Conservation (phyloP, 768 basidiomycete species). For the Lentinus brumalis region DNA sequence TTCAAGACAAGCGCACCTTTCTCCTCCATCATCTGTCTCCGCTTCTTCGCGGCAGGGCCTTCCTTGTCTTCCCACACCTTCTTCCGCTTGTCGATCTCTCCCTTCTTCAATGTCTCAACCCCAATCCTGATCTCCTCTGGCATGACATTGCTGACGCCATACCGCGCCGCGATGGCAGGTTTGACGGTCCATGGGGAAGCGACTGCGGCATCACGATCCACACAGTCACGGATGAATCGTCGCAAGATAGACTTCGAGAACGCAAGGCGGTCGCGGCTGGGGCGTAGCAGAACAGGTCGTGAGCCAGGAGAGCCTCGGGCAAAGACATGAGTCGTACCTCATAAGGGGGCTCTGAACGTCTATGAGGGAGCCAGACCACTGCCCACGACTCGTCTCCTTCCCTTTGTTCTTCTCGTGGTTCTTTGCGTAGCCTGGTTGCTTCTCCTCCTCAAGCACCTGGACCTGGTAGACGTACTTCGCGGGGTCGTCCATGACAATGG, state of each 20-base stretch:
- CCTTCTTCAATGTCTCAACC: slow-evolving; percentile 79
- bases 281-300: background rate
- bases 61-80: slow-evolving; percentile 90
- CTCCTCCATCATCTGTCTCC: slow-evolving; percentile 79
- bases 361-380: slow-evolving; percentile 75
- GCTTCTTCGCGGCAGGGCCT: slow-evolving; percentile 78
- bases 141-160: slow-evolving; percentile 85
- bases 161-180: slow-evolving; percentile 76
- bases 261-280: slow-evolving; percentile 89
- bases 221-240: slow-evolving; percentile 93
- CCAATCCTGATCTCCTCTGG: slow-evolving; percentile 79
- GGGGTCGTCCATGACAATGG: slow-evolving; percentile 74
- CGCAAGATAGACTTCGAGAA: slow-evolving; percentile 98
- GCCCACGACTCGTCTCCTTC: slow-evolving; percentile 52
- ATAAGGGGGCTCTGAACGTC: slow-evolving; percentile 81
- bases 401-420: slow-evolving; percentile 54
- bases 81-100: slow-evolving; percentile 91
- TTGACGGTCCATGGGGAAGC: slow-evolving; percentile 98
- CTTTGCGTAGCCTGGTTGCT: slow-evolving; percentile 66
- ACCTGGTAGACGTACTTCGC: slow-evolving; percentile 85
- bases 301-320: background rate
- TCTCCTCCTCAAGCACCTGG: slow-evolving; percentile 74
- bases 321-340: slow-evolving; percentile 54
- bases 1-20: slow-evolving; percentile 49
- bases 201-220: slow-evolving; percentile 88